Conservation (phyloP, 2,329 filamentous ascomycete species). For the Talaromyces funiculosus region DNA sequence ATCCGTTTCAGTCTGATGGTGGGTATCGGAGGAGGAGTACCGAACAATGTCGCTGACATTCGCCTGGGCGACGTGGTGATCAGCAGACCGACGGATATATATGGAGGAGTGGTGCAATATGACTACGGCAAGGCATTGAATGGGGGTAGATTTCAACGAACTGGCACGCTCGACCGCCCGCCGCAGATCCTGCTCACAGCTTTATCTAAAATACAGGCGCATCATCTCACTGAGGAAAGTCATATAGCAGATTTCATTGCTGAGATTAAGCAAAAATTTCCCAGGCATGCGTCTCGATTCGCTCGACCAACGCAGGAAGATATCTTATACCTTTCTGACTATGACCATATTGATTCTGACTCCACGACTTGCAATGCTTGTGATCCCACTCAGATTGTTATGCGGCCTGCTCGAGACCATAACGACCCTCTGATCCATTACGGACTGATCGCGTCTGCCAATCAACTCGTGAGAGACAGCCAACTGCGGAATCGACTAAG, state of each 20-base stretch:
- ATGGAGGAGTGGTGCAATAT: slow-evolving; percentile 1
- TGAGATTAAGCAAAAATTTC: neutral
- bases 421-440: neutral
- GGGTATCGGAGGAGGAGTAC: slow-evolving; percentile 15
- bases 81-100: slow-evolving; percentile 10
- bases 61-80: slow-evolving; percentile 22
- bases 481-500: neutral
- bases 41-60: slow-evolving; percentile 13
- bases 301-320: neutral
- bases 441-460: neutral
- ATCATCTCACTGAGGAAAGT: neutral
- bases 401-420: neutral
- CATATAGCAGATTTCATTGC: neutral
- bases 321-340: neutral
- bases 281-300: neutral
- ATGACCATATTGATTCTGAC: neutral
- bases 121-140: neutral
- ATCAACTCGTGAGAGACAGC: neutral
- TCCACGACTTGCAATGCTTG: neutral
- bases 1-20: slow-evolving; percentile 15
- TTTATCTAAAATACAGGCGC: neutral
- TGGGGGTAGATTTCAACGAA: neutral
- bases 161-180: neutral
- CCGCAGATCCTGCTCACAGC: neutral
- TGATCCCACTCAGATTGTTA: neutral